phyloP scores from a whole-genome alignment of 371 early-diverging fungal genomes.

The Vairimorpha apis region DNA sequence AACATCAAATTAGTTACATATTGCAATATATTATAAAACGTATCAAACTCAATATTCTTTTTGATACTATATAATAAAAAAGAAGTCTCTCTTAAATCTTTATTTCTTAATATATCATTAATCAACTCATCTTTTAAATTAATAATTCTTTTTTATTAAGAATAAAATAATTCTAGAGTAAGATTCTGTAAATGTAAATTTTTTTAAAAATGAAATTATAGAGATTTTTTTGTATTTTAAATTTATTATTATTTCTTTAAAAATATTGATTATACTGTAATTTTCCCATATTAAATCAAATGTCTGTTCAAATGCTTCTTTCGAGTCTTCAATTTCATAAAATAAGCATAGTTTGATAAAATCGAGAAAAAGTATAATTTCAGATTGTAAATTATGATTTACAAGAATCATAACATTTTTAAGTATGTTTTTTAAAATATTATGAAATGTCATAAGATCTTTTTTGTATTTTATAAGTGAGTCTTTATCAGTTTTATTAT shows the following conservation, averaged over 20 bases:
- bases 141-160: neutral
- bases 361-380: constrained; percentile 32
- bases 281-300: constrained; percentile 40
- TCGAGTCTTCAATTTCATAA: constrained; percentile 30
- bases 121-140: neutral
- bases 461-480: neutral
- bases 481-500: neutral
- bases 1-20: constrained; percentile 30
- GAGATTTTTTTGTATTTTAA: neutral
- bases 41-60: constrained; percentile 13
- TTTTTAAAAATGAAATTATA: constrained; percentile 22
- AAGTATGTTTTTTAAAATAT: constrained; percentile 52
- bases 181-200: too few relatives aligned
- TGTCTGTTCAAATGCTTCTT: constrained; percentile 26
- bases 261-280: constrained; percentile 21
- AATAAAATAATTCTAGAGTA: too few relatives aligned
- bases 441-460: constrained; percentile 43
- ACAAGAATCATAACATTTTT: constrained; percentile 18
- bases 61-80: constrained; percentile 15
- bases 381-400: constrained; percentile 17
- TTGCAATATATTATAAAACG: constrained; percentile 19
- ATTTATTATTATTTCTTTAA: constrained; percentile 22
- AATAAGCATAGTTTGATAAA: constrained; percentile 51
- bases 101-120: neutral
- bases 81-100: constrained; percentile 10